A percentile compares a stretch with the other conserved stretches of the same genome.
Evolutionary conservation across 192 early-diverging fungal genomes (phyloP).

Genomic region (Rhizoclosmatium globosum): DNA sequence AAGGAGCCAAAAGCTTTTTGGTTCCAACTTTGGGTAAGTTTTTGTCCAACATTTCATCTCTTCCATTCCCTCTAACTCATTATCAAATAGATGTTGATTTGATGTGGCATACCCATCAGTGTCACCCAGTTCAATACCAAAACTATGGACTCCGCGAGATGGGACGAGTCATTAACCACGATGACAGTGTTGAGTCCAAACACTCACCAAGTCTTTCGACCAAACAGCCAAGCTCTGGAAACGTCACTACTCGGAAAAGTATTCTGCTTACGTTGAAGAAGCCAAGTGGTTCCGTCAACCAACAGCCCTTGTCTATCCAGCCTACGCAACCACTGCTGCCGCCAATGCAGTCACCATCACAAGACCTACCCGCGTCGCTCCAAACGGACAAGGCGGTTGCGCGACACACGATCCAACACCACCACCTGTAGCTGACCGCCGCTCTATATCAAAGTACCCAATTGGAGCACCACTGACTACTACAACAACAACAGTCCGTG

Average conservation of each 20-base stretch:
- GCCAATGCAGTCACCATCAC: conserved; percentile 2
- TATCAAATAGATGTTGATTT: conserved; percentile 63
- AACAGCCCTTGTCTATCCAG: conserved; percentile 15
- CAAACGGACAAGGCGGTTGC: conserved; percentile 30
- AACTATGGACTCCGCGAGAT: conserved; percentile 57
- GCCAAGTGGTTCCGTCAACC: conserved; percentile 10
- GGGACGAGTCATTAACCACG: conserved; percentile 68
- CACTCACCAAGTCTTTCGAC: conserved; percentile 52
- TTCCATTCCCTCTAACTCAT: background rate
- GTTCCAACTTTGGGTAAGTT: conserved; percentile 65
- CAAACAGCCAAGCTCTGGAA: conserved; percentile 59
- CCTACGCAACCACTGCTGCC: conserved; percentile 15
- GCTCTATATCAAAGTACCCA: background rate
- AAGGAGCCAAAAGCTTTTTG: conserved; percentile 42
- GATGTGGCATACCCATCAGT: conserved; percentile 76
- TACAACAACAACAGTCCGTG: background rate
- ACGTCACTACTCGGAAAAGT: conserved; percentile 45
- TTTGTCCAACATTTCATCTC: background rate
- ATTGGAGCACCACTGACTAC: background rate
- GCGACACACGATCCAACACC: conserved; percentile 35
- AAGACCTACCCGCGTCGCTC: background rate
- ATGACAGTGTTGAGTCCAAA: conserved; percentile 61
- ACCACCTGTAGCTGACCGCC: background rate
- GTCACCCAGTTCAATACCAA: conserved; percentile 60
- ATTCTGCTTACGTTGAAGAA: conserved; percentile 15